Conservation (phyloP, 169 alveolate genomes). For the Miamiensis avidus region DNA sequence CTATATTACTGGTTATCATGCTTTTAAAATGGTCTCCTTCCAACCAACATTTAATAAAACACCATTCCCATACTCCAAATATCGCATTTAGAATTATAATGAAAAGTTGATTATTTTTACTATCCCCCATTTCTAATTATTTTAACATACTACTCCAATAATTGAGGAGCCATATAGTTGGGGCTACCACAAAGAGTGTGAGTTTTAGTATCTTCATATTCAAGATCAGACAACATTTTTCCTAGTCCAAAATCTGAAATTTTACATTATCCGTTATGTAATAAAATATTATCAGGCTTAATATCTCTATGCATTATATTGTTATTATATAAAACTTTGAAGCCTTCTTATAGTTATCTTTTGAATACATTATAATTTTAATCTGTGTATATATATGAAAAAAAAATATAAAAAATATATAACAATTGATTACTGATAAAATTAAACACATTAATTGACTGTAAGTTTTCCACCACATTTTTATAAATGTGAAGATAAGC, state of each 20-base stretch:
- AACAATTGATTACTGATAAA: neutral
- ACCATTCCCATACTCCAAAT: neutral
- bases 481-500: neutral
- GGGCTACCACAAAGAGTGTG: neutral
- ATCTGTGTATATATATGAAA: neutral
- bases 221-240: neutral
- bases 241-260: slow-evolving; percentile 35
- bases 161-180: neutral
- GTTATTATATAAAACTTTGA: slow-evolving; percentile 6
- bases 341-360: slow-evolving; percentile 21
- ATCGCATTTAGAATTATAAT: neutral
- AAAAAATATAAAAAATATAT: too few species aligned
- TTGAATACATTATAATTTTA: neutral
- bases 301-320: slow-evolving; percentile 33
- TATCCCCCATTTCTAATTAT: neutral
- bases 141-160: neutral
- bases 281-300: slow-evolving; percentile 29
- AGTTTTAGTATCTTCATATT: neutral
- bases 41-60: neutral
- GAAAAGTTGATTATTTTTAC: too few species aligned
- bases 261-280: slow-evolving; percentile 11
- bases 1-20: too few species aligned
- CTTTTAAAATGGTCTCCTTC: neutral
- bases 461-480: neutral
- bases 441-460: neutral